phyloP scores from a whole-genome alignment of 2,329 filamentous ascomycete genomes.

The Aspergillus phoenicis region DNA sequence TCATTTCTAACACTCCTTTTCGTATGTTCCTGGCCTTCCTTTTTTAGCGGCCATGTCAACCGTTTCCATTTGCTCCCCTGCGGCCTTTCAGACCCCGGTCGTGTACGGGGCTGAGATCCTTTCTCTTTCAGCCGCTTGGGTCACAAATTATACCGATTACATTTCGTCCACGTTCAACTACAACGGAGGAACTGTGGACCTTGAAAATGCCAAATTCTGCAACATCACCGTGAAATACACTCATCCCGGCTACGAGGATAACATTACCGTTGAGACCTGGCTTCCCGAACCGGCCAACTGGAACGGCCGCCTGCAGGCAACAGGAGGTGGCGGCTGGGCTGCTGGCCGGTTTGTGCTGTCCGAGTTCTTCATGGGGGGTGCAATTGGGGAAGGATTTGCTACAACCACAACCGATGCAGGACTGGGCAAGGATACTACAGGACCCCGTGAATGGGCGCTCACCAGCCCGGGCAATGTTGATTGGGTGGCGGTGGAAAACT shows the following conservation, averaged over 20 bases:
- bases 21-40: too few species aligned
- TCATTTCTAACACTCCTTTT: too few species aligned
- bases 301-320: slow-evolving; percentile 42
- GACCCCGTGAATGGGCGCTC: slow-evolving; percentile 13
- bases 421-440: neutral
- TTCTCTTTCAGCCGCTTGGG: slow-evolving; percentile 19
- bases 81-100: slow-evolving; percentile 13
- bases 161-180: slow-evolving; percentile 11
- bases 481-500: slow-evolving; percentile 6
- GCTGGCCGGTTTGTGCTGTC: slow-evolving; percentile 20
- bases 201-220: slow-evolving; percentile 33
- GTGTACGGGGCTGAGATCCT: slow-evolving; percentile 24
- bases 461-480: slow-evolving; percentile 7
- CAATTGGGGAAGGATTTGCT: slow-evolving; percentile 13
- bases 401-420: slow-evolving; percentile 18
- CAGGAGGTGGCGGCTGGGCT: slow-evolving; percentile 43
- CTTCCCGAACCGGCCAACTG: slow-evolving; percentile 37
- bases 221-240: slow-evolving; percentile 44
- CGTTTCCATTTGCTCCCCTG: neutral
- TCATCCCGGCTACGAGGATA: slow-evolving; percentile 41
- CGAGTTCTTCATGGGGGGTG: slow-evolving; percentile 17
- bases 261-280: slow-evolving; percentile 36
- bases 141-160: slow-evolving; percentile 19
- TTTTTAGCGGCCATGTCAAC: neutral
- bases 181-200: slow-evolving; percentile 5